Evolutionary conservation across 768 basidiomycete genomes (phyloP), one percentile per base, ranked within the genome.

Genomic region (Lentinula sp.): DNA sequence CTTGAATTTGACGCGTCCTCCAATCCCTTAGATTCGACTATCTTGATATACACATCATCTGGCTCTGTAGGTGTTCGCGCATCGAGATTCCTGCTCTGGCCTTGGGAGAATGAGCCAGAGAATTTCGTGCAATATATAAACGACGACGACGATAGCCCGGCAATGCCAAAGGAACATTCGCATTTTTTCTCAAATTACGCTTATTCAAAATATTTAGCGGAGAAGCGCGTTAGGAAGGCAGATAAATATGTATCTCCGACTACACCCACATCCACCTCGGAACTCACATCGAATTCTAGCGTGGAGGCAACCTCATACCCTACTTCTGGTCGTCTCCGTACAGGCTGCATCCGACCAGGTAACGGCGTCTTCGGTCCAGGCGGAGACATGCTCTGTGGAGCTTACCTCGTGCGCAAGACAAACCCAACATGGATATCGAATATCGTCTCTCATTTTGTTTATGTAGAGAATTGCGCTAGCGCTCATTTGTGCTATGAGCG

Each of bases 171-270:
- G 65, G 73, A 68, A 4, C 86, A 88, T 64, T 71, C 79, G 13
- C 76, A 86, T 11, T 88, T 85, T 69, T 91, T 89, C 71, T 91
- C 89, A 11, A 92, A 91, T 68, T 92, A 92, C 60, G 88, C 89
- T 0, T 80, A 74, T 23, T 83, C 86, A 43, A 92, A 92, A 68
- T 66, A 74, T 7, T 70, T 74, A 31, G 89, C 82, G 1, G 90
- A 92, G 68, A 64, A 63, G 39, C 67, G 70, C 10, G 81, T 85
- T 11, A 73, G 80, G 57, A 64, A 67, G 16, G 67, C 74, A 4
- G 78, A 79, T 64, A 70, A 68, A 18, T 64, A 72, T 18, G 62
- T 62, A 6, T 72, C 74, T 2, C 70, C 71, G 8, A 40, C 34
- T 10, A 65, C 46, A 60, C 13, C 18, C 21, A 39, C 8, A 8